phyloP scores from a whole-genome alignment of 331 rosid species.

The Phaseolus coccineus region DNA sequence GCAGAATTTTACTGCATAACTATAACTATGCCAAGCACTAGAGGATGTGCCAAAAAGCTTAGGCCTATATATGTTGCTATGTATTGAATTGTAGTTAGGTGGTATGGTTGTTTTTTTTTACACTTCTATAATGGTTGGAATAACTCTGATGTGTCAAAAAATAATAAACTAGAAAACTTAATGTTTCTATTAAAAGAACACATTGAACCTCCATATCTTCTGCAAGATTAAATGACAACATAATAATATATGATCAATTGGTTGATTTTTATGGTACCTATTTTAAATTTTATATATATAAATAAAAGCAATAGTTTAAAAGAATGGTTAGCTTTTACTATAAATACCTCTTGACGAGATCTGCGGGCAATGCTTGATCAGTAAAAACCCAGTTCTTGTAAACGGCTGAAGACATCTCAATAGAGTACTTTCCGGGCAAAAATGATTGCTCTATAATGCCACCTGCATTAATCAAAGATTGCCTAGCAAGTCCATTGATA shows the following conservation, averaged over 20 bases:
- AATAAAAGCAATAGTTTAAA: not conserved
- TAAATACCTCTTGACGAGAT: conserved; percentile 46
- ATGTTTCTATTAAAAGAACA: not conserved
- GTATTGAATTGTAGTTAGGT: too few species aligned
- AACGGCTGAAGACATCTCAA: conserved; percentile 45
- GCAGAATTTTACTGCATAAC: too few species aligned
- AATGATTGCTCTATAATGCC: conserved; percentile 47
- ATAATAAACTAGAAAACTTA: not conserved
- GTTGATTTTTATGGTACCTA: not conserved
- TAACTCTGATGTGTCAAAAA: too few species aligned
- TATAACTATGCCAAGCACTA: too few species aligned
- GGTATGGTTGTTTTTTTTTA: too few species aligned
- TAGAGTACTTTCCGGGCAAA: conserved; percentile 20
- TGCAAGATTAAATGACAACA: not conserved
- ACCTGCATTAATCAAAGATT: conserved; percentile 42
- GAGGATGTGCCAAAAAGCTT: too few species aligned
- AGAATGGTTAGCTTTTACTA: not conserved
- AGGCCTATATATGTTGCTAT: too few species aligned
- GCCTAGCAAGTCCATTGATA: conserved; percentile 47
- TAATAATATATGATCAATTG: not conserved
- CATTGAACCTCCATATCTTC: not conserved
- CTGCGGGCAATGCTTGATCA: conserved; percentile 48
- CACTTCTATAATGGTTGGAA: too few species aligned
- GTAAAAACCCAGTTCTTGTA: conserved; percentile 51
- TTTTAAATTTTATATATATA: not conserved